A percentile compares a stretch with the other conserved stretches of the same genome.
phyloP scores from a whole-genome alignment of 2,329 filamentous ascomycete species.

The Sporothrix pseudoabietina region DNA sequence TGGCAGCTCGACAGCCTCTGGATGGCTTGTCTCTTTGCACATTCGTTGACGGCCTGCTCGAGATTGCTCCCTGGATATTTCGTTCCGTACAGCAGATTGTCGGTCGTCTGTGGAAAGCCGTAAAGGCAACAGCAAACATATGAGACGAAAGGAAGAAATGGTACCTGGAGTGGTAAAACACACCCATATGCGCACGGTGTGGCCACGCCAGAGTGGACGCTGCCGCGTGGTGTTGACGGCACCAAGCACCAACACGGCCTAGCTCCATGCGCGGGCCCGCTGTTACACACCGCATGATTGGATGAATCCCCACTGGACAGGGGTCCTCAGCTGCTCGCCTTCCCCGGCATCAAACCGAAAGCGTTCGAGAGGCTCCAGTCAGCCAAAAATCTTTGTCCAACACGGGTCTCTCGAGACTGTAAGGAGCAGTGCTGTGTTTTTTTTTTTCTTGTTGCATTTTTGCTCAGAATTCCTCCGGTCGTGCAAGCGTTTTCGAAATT shows the following conservation, averaged over 20 bases:
- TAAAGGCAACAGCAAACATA: background rate
- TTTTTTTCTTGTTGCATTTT: background rate
- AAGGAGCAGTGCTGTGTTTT: background rate
- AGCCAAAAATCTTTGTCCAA: background rate
- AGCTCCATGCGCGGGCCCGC: constrained; percentile 20
- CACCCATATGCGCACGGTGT: background rate
- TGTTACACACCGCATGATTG: constrained; percentile 15
- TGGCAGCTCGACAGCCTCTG: constrained; percentile 19
- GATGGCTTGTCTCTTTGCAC: background rate
- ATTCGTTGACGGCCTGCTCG: background rate
- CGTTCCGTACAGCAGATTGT: background rate
- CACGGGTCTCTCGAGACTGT: background rate
- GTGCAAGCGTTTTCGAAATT: background rate
- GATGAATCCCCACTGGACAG: background rate
- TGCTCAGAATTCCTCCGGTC: background rate
- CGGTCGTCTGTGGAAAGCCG: background rate
- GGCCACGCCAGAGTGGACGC: background rate
- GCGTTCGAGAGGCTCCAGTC: constrained; percentile 13
- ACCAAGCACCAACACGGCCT: constrained; percentile 19
- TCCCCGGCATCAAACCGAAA: constrained; percentile 31
- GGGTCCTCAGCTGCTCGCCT: constrained; percentile 32
- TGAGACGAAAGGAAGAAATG: background rate
- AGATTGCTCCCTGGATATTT: background rate
- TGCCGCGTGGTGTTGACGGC: constrained; percentile 14
- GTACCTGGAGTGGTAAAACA: no score